Evolutionary conservation across 441 rosid genomes (phyloP), one percentile per base, ranked within the genome.

Genomic region (Populus trichocarpa): DNA sequence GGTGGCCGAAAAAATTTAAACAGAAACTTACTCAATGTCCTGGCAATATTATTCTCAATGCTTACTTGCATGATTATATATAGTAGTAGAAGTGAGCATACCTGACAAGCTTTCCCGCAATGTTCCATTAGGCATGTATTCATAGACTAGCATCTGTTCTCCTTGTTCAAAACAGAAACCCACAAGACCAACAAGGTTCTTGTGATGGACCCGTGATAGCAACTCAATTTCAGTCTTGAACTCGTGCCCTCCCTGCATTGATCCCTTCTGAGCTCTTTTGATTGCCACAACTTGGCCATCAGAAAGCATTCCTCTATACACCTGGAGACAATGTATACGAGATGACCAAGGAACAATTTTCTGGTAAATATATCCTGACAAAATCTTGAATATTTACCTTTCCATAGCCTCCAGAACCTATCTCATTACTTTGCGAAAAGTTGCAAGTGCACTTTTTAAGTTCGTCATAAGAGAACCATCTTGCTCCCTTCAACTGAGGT

Each of bases 201-300:
- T 96, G 88, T 96, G 99, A 85, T 96, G 99, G 72, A 94, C 98
- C 78, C 99, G 82, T 10, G 99, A 96, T 67, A 96, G 96, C 88
- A 96, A 82, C 87, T 96, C 99, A 30, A 96, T 94, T 82, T 96
- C 99, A 66, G 97, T 96, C 86, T 93, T 94, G 95, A 96, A 94
- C 85, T 96, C 99, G 13, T 78, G 88, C 0, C 98, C 98, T 1
- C 99, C 97, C 86, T 96, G 99, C 90, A 90, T 89, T 35, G 98
- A 96, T 81, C 97, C 99, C 50, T 87, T 90, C 79, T 92, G 95
- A 73, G 99, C 98, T 84, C 98, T 89, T 86, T 96, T 94, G 74
- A 96, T 93, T 25, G 99, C 99, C 76, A 93, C 83, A 28, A 90
- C 71, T 53, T 91, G 98, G 66, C 98, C 96, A 79, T 89, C 96